Conservation (phyloP, 2,329 filamentous ascomycete genomes). For the Ascochyta lentis region DNA sequence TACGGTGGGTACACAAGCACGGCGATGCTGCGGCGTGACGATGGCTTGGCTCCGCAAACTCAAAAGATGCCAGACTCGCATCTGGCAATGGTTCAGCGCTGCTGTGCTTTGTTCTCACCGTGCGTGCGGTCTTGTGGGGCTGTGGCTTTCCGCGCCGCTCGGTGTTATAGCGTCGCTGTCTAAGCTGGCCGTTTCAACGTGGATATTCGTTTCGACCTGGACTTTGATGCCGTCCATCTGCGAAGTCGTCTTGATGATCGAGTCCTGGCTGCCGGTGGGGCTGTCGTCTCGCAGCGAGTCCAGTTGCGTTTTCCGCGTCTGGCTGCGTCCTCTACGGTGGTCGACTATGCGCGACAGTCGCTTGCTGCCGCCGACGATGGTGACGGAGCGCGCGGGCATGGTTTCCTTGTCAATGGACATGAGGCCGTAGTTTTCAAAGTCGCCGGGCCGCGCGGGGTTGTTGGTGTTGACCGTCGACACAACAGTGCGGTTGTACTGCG, state of each 20-base stretch:
- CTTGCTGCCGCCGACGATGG: constrained; percentile 44
- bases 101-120: not conserved
- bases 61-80: not conserved
- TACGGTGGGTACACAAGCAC: not conserved
- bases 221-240: constrained; percentile 41
- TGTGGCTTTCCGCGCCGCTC: not conserved
- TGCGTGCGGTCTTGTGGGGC: not conserved
- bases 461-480: constrained; percentile 28
- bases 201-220: constrained; percentile 35
- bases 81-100: not conserved
- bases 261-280: constrained; percentile 43
- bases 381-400: constrained; percentile 38
- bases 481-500: constrained; percentile 32
- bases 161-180: constrained; percentile 9
- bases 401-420: constrained; percentile 41
- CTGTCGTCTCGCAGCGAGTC: constrained; percentile 31
- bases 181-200: constrained; percentile 4
- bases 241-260: constrained; percentile 38
- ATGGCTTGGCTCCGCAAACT: not conserved
- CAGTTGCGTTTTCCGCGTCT: constrained; percentile 19
- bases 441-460: constrained; percentile 35
- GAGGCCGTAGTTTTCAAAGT: constrained; percentile 35
- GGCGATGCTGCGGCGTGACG: not conserved
- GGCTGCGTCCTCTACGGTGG: constrained; percentile 29
- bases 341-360: constrained; percentile 41